Percentiles rank a stretch among this genome's conserved stretches.
Conservation (phyloP, 108 stramenopile species). For the Conticribra guillardii region DNA sequence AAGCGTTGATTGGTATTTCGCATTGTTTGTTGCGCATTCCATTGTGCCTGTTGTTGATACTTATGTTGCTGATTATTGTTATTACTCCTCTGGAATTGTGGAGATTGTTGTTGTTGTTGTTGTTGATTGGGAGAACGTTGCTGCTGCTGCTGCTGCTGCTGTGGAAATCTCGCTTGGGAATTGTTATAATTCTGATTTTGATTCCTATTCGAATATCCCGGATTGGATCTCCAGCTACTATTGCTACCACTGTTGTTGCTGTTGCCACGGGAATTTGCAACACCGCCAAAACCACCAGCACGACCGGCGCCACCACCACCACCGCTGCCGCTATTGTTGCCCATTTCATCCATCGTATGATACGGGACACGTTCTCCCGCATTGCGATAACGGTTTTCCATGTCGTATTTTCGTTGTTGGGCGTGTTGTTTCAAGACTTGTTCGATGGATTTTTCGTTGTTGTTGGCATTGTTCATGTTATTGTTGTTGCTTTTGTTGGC, state of each 20-base stretch:
- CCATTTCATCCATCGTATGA: conserved; percentile 22
- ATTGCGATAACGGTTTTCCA: conserved; percentile 37
- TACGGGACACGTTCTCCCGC: conserved; percentile 36
- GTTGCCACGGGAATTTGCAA: not conserved
- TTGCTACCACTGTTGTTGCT: not conserved
- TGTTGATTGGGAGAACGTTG: no score
- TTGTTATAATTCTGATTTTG: not conserved
- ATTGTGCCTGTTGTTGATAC: conserved; percentile 16
- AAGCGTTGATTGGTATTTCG: no score
- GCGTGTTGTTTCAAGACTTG: conserved; percentile 35
- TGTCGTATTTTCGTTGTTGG: conserved; percentile 24
- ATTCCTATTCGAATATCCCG: no score
- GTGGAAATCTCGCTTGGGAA: no score
- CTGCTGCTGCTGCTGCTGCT: no score
- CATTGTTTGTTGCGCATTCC: no score
- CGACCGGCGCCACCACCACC: not conserved
- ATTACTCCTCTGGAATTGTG: no score
- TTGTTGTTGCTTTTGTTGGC: not conserved
- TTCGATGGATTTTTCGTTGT: conserved; percentile 25
- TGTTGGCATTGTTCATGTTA: not conserved
- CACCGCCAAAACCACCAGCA: not conserved
- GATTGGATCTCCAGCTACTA: not conserved
- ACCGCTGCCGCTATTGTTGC: not conserved
- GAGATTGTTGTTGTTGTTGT: not conserved
- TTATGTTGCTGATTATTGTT: not conserved